Conservation (phyloP, 805 yeast genomes). For the Kodamaea restingae region DNA sequence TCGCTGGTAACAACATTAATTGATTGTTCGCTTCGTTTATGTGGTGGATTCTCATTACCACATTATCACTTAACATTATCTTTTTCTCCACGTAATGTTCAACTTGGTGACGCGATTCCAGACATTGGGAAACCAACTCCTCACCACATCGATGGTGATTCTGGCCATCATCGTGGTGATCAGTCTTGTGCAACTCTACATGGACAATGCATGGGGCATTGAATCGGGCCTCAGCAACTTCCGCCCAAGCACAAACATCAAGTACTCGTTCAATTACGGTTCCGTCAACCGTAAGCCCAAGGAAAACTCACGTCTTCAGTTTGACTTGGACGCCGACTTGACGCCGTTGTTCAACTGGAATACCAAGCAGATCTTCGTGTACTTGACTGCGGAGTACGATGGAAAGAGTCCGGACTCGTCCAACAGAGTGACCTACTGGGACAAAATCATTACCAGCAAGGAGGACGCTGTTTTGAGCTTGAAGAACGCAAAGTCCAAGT, state of each 20-base stretch:
- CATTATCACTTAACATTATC: too few species aligned
- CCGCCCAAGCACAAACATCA: conserved; percentile 39
- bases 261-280: conserved; percentile 62
- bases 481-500: conserved; percentile 58
- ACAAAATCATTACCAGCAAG: conserved; percentile 60
- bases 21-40: background rate
- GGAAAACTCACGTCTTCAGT: conserved; percentile 67
- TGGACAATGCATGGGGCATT: conserved; percentile 41
- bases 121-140: conserved; percentile 48
- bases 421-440: conserved; percentile 87
- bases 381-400: conserved; percentile 79
- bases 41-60: background rate
- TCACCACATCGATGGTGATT: conserved; percentile 48
- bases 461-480: conserved; percentile 57
- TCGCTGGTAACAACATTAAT: too few species aligned
- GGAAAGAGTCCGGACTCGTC: conserved; percentile 41
- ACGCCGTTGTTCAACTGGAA: conserved; percentile 89
- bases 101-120: conserved; percentile 40
- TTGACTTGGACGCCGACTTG: conserved; percentile 73
- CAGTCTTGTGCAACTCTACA: conserved; percentile 47
- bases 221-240: conserved; percentile 36
- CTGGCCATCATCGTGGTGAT: conserved; percentile 45
- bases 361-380: conserved; percentile 92
- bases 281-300: conserved; percentile 62
- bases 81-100: conserved; percentile 22